Evolutionary conservation across 2,329 filamentous ascomycete genomes (phyloP).

Genomic region (Sarocladium strictum): DNA sequence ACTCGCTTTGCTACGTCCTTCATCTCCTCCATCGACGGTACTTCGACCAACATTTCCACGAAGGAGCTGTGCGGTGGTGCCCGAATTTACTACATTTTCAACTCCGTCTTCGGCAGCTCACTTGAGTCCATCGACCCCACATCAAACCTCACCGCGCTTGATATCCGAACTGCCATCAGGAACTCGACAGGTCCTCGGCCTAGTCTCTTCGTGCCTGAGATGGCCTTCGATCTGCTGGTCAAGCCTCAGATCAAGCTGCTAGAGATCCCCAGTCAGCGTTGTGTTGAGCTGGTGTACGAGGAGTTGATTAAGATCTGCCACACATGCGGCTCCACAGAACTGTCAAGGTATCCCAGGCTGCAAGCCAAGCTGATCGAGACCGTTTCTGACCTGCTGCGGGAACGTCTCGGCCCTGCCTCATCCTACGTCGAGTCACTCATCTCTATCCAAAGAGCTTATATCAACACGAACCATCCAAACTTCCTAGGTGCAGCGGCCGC

Average conservation of each 20-base stretch:
- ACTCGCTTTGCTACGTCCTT: conserved; percentile 96
- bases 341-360: conserved; percentile 83
- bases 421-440: conserved; percentile 94
- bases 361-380: conserved; percentile 98
- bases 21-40: conserved; percentile 97
- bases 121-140: conserved; percentile 95
- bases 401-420: conserved; percentile 84
- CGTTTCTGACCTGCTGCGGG: conserved; percentile 88
- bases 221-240: conserved; percentile 94
- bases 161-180: conserved; percentile 94
- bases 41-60: conserved; percentile 95
- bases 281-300: conserved; percentile 96
- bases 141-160: conserved; percentile 85
- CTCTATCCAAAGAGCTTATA: conserved; percentile 94
- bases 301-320: conserved; percentile 99
- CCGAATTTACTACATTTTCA: conserved; percentile 98
- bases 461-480: conserved; percentile 99
- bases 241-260: conserved; percentile 98
- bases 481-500: conserved; percentile 94
- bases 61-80: conserved; percentile 95
- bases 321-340: conserved; percentile 91
- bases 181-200: conserved; percentile 96
- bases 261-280: conserved; percentile 90
- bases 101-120: conserved; percentile 95
- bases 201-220: conserved; percentile 93